phyloP scores from a whole-genome alignment of 169 alveolate genomes.

The Eimeria brunetti region DNA sequence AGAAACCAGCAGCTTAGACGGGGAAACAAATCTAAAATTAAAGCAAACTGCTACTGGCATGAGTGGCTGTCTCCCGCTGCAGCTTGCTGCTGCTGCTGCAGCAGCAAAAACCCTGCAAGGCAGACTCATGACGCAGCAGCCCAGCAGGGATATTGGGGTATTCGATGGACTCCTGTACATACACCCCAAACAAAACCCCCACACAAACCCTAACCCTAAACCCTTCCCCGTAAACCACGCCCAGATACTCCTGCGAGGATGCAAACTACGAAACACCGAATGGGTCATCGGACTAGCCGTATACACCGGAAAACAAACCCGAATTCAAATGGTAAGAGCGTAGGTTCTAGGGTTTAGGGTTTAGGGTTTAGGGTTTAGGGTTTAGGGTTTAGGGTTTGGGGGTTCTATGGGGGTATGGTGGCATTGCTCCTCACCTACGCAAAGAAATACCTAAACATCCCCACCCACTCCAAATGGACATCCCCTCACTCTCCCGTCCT shows the following conservation, averaged over 20 bases:
- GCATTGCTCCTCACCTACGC: too few species aligned
- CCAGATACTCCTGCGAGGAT: conserved; percentile 93
- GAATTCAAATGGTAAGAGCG: conserved; percentile 89
- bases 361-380: neutral
- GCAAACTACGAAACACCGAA: conserved; percentile 93
- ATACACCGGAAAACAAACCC: conserved; percentile 97
- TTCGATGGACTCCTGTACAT: conserved; percentile 63
- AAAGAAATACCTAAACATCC: too few species aligned
- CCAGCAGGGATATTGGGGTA: conserved; percentile 64
- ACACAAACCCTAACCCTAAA: neutral
- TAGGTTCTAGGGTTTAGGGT: neutral
- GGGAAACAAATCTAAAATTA: conserved; percentile 96
- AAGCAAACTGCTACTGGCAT: conserved; percentile 85
- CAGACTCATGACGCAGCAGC: conserved; percentile 64
- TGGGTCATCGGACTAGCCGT: conserved; percentile 96
- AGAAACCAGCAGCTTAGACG: conserved; percentile 98
- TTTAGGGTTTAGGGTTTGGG: neutral
- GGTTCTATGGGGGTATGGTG: too few species aligned
- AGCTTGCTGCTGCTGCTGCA: conserved; percentile 32
- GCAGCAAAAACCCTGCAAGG: conserved; percentile 69
- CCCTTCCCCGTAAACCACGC: conserved; percentile 72
- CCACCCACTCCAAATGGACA: too few species aligned
- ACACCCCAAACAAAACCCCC: neutral
- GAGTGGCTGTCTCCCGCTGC: neutral
- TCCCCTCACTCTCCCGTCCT: too few species aligned